Conservation (phyloP, 2,329 filamentous ascomycete genomes). For the Fusarium xyrophilum region DNA sequence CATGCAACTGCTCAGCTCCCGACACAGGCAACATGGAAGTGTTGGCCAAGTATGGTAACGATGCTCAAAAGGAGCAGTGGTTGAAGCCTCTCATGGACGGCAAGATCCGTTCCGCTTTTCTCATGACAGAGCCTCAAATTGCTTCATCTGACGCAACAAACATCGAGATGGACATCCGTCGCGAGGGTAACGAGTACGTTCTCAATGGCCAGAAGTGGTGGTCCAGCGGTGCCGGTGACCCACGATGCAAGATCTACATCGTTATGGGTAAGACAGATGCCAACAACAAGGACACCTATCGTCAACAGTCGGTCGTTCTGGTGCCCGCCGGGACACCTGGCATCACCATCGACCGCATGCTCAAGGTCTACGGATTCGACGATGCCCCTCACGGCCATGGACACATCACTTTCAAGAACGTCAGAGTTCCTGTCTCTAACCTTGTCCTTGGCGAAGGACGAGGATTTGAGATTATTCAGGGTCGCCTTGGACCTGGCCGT, state of each 20-base stretch:
- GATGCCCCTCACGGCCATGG: slow-evolving; percentile 98
- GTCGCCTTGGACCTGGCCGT: slow-evolving; percentile 90
- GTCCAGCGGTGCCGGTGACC: slow-evolving; percentile 94
- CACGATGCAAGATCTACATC: slow-evolving; percentile 89
- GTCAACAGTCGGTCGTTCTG: slow-evolving; percentile 90
- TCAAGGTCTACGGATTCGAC: slow-evolving; percentile 93
- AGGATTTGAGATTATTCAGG: slow-evolving; percentile 98
- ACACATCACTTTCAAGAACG: slow-evolving; percentile 87
- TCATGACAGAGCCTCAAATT: slow-evolving; percentile 92
- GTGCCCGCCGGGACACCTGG: slow-evolving; percentile 83
- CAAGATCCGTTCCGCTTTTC: slow-evolving; percentile 85
- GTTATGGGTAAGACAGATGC: slow-evolving; percentile 95
- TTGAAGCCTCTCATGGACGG: slow-evolving; percentile 81
- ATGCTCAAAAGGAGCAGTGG: slow-evolving; percentile 85
- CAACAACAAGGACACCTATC: slow-evolving; percentile 77
- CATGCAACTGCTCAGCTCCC: slow-evolving; percentile 87
- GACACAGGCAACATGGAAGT: slow-evolving; percentile 98
- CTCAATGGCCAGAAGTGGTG: slow-evolving; percentile 99
- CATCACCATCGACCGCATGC: slow-evolving; percentile 92
- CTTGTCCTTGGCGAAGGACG: slow-evolving; percentile 92
- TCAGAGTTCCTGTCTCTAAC: slow-evolving; percentile 82
- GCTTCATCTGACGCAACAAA: slow-evolving; percentile 93
- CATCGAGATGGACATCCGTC: slow-evolving; percentile 81
- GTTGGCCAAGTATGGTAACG: slow-evolving; percentile 87
- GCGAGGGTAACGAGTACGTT: slow-evolving; percentile 86